These are phyloP conservation scores for Chenopodium suecicum DNA, from an alignment of 148 eudicot genomes.

Conservation along the genomic window DNA sequence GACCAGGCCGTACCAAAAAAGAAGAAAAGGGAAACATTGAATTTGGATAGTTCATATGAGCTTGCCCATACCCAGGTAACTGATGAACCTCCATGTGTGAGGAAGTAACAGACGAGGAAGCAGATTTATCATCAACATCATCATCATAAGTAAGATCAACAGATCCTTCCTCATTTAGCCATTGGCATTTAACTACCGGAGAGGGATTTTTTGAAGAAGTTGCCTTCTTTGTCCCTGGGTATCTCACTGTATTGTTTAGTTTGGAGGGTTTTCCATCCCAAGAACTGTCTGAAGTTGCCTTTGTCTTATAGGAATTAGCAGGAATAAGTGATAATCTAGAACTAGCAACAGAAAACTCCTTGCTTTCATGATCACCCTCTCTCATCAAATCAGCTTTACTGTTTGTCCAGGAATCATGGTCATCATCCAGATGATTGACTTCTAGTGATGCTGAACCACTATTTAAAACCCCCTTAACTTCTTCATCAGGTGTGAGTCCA, in stretches of 20 bases:
- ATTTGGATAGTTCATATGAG: constrained; percentile 29
- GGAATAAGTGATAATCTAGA: constrained; percentile 31
- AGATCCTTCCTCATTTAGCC: constrained; percentile 12
- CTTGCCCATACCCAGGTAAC: constrained; percentile 29
- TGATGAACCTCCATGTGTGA: constrained; percentile 25
- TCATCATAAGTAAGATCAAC: constrained; percentile 22
- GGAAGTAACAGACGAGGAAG: constrained; percentile 23
- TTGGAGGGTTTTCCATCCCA: constrained; percentile 36
- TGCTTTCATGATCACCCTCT: constrained; percentile 25
- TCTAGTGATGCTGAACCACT: constrained; percentile 20
- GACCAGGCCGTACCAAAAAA: constrained; percentile 31
- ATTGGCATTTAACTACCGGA: constrained; percentile 11
- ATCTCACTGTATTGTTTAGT: constrained; percentile 21
- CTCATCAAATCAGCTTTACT: constrained; percentile 22
- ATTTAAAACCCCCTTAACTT: constrained; percentile 20
- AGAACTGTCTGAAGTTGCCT: constrained; percentile 44
- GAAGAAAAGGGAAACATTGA: constrained; percentile 36
- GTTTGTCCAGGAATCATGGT: constrained; percentile 38
- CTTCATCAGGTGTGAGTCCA: constrained; percentile 25
- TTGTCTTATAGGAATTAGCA: constrained; percentile 33
- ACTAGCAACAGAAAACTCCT: constrained; percentile 24
- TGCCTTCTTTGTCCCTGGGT: constrained; percentile 27
- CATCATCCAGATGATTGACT: constrained; percentile 28
- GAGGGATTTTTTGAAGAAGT: constrained; percentile 24
- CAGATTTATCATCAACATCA: constrained; percentile 28